These are phyloP conservation scores for Stachybotrys chlorohalonatus DNA, from an alignment of 2,329 filamentous ascomycete species.

Conservation along the genomic window DNA sequence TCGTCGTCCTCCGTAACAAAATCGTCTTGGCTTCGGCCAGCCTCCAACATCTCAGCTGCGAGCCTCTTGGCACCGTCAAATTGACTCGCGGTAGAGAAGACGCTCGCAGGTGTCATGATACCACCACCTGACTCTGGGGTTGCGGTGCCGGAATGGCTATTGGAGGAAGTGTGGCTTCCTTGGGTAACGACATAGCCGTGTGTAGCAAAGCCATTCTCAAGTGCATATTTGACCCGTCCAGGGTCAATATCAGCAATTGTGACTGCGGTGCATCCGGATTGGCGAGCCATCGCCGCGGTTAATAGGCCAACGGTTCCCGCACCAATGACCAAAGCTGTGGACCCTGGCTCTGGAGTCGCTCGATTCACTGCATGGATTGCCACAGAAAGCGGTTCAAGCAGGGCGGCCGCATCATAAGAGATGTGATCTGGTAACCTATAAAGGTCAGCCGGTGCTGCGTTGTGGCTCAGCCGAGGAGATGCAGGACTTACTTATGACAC, in stretches of 20 bases:
- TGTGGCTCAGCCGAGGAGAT: slow-evolving; percentile 2
- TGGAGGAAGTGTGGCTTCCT: slow-evolving; percentile 31
- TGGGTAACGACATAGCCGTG: slow-evolving; percentile 46
- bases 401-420: slow-evolving; percentile 49
- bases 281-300: slow-evolving; percentile 52
- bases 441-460: background rate
- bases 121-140: slow-evolving; percentile 27
- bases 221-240: slow-evolving; percentile 50
- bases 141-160: slow-evolving; percentile 37
- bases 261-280: slow-evolving; percentile 49
- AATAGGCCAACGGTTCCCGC: slow-evolving; percentile 55
- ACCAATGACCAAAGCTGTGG: slow-evolving; percentile 53
- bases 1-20: slow-evolving; percentile 47
- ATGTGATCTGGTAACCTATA: slow-evolving; percentile 48
- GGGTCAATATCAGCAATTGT: slow-evolving; percentile 53
- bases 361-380: slow-evolving; percentile 53
- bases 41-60: slow-evolving; percentile 39
- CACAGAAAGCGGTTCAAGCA: slow-evolving; percentile 53
- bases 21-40: slow-evolving; percentile 19
- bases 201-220: slow-evolving; percentile 50
- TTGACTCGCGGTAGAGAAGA: slow-evolving; percentile 35
- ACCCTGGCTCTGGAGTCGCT: slow-evolving; percentile 40
- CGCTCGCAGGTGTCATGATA: slow-evolving; percentile 33
- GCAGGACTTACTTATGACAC: slow-evolving; percentile 47
- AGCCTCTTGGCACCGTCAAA: slow-evolving; percentile 41